Base-by-base conservation (phyloP, 2,329 filamentous ascomycete species). In the Cladobotryum protrusum region DNA sequence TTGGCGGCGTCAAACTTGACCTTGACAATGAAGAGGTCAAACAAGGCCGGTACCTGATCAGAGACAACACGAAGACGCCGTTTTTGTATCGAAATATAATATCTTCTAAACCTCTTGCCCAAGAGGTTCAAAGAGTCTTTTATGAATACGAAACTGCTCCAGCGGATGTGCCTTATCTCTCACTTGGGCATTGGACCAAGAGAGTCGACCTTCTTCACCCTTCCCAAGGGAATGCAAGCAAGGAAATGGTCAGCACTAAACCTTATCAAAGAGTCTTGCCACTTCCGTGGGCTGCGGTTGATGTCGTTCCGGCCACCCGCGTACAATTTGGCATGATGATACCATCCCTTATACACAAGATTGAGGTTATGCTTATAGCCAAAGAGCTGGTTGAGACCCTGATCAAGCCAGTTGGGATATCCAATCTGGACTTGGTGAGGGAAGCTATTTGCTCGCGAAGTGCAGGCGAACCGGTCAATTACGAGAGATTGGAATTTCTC, bases 401-500 rank as follows among this genome's bases (percentile, higher is more conserved):
- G 3, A 51, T 71, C n/a, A 46, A 56, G 15, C 51, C 55, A 0
- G 47, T 89, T 1, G 61, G 63, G 0, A 77, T 92, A 34, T 64
- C 65, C 0, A 66, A 86, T 54, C 55, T 80, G 3, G 66, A 70
- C 1, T 69, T 86, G 33, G 62, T 95, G 0, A 63, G 82, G 1
- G 83, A 81, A 9, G 89, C 91, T 1, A 84, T 95, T 45, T 87
- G 79, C 45, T 73, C 87, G 0, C 79, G 83, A 0, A 74, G 73
- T 1, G 82, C 87, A 0, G 61, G 66, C 2, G 81, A 83, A 43
- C 64, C 70, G 1, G 76, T 74, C 0, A 78, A 96, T 56, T 96
- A 96, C 61, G 86, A 97, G 59, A 76, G 86, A 3, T 72, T 95
- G 0, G 93, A 97, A 63, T 95, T 95, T 57, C 70, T 96, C 0